Evolutionary conservation across 495 filamentous ascomycete species (phyloP).

Genomic region (Cenococcum geophilum): DNA sequence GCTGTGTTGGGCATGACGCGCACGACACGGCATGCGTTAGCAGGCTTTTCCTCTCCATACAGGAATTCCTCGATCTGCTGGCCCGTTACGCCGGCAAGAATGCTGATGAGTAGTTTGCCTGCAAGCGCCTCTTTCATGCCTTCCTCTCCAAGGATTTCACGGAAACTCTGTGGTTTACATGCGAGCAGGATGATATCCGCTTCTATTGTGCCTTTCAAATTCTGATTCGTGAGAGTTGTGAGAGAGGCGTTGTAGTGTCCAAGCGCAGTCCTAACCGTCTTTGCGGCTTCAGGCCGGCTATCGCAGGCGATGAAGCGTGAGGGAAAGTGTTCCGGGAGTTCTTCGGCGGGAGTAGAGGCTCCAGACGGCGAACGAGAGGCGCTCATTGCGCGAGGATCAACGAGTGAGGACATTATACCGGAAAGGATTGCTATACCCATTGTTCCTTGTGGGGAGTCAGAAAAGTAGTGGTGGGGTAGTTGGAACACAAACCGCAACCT

Average conservation of each 20-base stretch:
- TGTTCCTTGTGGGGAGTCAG: constrained; percentile 47
- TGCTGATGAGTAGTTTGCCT: constrained; percentile 77
- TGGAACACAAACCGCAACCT: constrained; percentile 56
- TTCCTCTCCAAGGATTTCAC: constrained; percentile 53
- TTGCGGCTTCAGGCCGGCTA: constrained; percentile 53
- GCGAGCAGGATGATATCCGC: constrained; percentile 64
- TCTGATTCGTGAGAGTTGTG: constrained; percentile 47
- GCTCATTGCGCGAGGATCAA: constrained; percentile 38
- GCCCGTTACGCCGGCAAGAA: constrained; percentile 73
- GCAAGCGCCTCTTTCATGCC: constrained; percentile 64
- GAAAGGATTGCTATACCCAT: constrained; percentile 81
- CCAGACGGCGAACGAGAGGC: constrained; percentile 41
- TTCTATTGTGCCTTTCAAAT: constrained; percentile 51
- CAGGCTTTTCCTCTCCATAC: constrained; percentile 36
- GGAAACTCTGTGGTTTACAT: constrained; percentile 73
- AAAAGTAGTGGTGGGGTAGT: constrained; percentile 5
- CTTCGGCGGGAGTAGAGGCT: constrained; percentile 47
- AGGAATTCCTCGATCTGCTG: constrained; percentile 57
- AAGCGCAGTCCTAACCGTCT: constrained; percentile 57
- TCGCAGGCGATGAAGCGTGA: constrained; percentile 73
- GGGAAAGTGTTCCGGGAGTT: constrained; percentile 54
- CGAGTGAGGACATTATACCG: constrained; percentile 65
- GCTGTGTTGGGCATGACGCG: constrained; percentile 78
- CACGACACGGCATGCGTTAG: constrained; percentile 50
- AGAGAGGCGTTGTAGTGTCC: constrained; percentile 42